Base-by-base conservation (phyloP, 2,329 filamentous ascomycete genomes). In the Emmonsiellopsis sp. region DNA sequence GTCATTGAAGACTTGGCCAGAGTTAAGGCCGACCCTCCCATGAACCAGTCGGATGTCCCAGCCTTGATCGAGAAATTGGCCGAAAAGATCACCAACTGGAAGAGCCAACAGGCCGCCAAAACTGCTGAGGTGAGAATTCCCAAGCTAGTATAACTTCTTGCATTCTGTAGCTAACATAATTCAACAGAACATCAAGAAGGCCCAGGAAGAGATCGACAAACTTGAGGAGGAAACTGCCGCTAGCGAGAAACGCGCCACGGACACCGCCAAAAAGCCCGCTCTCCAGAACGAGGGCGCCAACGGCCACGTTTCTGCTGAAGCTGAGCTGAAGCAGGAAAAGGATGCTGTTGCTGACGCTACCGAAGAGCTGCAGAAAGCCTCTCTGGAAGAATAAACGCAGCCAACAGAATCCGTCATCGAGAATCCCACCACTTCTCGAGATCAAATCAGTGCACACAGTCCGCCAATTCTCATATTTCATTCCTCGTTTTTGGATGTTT, bases 151-250 rank as follows among this genome's bases (percentile, higher is more conserved):
- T 34, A 5, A 13, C 32, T 11, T 39, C 36, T 39, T 46, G n/a
- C 13, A 5, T 42, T 42, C 5, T 21, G 32, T 42, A 49, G 33
- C 54, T 57, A 34, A 57, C 56, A 9, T 48, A 34, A 10, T 5
- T 32, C 17, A 11, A 32, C 65, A 97, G 93, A 98, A 98, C 78
- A 86, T 97, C 57, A 88, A 89, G 59, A 95, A 96, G 74, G 93
- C 93, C 57, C 87, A 95, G 78, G 92, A 92, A 73, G 90, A 96
- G 72, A 94, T 98, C 58, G 88, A 91, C 68, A 84, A 85, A 61
- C 82, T 97, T 43, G 82, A 85, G 53, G 92, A 96, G 68, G 83
- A 84, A 53, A 77, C 80, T 59, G 57, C 77, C 77, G 58, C 72
- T 72, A 58, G 72, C 71, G 57, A 72, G 69, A 60, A 57, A 37